Evolutionary conservation across 495 filamentous ascomycete genomes (phyloP), one percentile per base, ranked within the genome.

Genomic region (Trypethelium eluteriae): DNA sequence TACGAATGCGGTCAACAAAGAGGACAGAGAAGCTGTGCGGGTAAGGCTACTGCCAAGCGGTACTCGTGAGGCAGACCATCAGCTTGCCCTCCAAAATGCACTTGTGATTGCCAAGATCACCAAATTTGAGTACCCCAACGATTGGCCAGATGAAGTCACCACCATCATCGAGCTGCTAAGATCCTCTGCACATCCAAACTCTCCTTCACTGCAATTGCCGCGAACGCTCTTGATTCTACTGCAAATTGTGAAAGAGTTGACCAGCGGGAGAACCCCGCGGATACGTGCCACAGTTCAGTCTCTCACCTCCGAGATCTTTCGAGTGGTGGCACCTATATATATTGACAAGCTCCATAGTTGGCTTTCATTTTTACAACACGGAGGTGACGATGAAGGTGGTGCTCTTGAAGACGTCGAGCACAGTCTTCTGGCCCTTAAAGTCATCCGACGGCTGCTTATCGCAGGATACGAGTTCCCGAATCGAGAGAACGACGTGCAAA

Each of bases 221-320:
- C 84, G 93, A 66, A 82, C 86, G 25, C 82, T 97, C 61, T 80
- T 89, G 49, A 87, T 96, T 7, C 76, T 96, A 56, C 79, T 96
- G 1, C 87, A 92, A 50, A 86, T 95, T 57, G 85, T 96, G 69
- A 98, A 97, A 77, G 94, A 97, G 75, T 79, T 97, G 7, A 84
- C 89, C 0, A 92, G 89, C 2, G 92, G 88, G 2, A 84, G 91
- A 34, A 73, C 97, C 56, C 83, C 82, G 64, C 82, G 82, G 64
- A 89, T 87, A 1, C 85, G 90, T 69, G 80, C 84, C 0, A 87
- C 83, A 36, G 80, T 98, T 11, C 88, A 93, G 69, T 83, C 84
- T 5, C 82, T 89, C 18, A 83, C 92, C 9, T 91, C 92, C 0
- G 89, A 94, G 73, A 82, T 96, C 9, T 84, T 97, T 38, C 84